Percentiles rank a stretch among this genome's conserved stretches.
These are phyloP conservation scores for Cladosporium sp. DNA, from an alignment of 2,329 filamentous ascomycete species.

Conservation along the genomic window DNA sequence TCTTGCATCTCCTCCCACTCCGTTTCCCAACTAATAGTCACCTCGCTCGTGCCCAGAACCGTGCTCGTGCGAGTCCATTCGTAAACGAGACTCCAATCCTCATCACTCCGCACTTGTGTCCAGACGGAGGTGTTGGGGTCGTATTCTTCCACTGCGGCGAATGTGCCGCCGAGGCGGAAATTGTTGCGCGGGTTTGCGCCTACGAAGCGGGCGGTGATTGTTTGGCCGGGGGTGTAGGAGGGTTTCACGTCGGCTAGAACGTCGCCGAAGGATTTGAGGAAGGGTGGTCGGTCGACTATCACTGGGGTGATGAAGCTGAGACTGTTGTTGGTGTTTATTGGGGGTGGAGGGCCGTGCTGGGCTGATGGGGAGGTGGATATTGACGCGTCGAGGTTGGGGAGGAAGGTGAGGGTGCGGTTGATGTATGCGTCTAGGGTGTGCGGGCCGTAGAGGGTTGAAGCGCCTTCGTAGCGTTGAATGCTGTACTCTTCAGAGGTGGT, in stretches of 20 bases:
- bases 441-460: constrained; percentile 80
- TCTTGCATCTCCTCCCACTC: constrained; percentile 36
- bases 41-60: constrained; percentile 70
- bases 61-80: constrained; percentile 70
- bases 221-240: constrained; percentile 50
- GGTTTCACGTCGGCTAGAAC: constrained; percentile 54
- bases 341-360: constrained; percentile 57
- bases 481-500: constrained; percentile 74
- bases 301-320: constrained; percentile 77
- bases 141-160: constrained; percentile 66
- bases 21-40: constrained; percentile 75
- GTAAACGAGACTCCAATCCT: constrained; percentile 79
- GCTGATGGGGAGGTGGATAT: constrained; percentile 27
- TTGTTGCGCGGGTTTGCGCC: constrained; percentile 90
- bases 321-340: constrained; percentile 71
- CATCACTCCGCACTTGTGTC: constrained; percentile 64
- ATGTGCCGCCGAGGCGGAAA: constrained; percentile 71
- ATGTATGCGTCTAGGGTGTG: constrained; percentile 82
- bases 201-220: constrained; percentile 66
- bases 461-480: constrained; percentile 91
- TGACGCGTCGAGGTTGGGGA: constrained; percentile 58
- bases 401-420: constrained; percentile 71
- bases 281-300: constrained; percentile 63
- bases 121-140: constrained; percentile 48
- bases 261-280: constrained; percentile 66